A percentile compares a stretch with the other conserved stretches of the same genome.
Evolutionary conservation across 225 moss, liverwort and hornwort genomes (phyloP).

Genomic region (Physcomitrium patens): DNA sequence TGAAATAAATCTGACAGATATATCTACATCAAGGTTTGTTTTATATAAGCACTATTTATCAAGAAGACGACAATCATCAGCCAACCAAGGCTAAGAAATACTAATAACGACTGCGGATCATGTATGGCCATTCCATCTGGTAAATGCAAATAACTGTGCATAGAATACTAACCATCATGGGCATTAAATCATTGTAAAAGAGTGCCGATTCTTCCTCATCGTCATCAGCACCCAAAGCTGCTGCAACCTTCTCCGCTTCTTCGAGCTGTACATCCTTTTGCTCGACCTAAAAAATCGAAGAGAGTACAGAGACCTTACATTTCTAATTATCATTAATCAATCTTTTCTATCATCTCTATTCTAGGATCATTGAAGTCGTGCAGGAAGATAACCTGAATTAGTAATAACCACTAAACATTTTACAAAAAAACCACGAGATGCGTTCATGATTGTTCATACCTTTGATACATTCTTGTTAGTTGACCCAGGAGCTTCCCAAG

Average conservation of each 20-base stretch:
- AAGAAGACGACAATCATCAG: background rate
- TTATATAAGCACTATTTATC: background rate
- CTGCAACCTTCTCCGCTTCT: slow-evolving; percentile 70
- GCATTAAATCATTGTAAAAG: slow-evolving; percentile 94
- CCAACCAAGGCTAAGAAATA: background rate
- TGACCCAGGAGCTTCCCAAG: slow-evolving; percentile 96
- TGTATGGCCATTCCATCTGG: background rate
- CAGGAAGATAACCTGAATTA: background rate
- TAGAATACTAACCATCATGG: slow-evolving; percentile 74
- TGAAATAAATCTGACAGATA: background rate
- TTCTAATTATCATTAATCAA: slow-evolving; percentile 3
- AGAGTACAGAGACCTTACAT: slow-evolving; percentile 2
- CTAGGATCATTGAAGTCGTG: background rate
- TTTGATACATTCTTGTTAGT: slow-evolving; percentile 66
- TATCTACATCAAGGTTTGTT: background rate
- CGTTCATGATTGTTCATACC: slow-evolving; percentile 40
- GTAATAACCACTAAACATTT: background rate
- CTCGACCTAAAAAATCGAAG: slow-evolving; percentile 53
- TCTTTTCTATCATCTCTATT: background rate
- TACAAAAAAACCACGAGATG: background rate
- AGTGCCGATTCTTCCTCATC: slow-evolving; percentile 84
- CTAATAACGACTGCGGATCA: background rate
- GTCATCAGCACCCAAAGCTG: slow-evolving; percentile 49
- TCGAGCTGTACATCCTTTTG: slow-evolving; percentile 46
- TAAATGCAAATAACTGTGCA: background rate